These are phyloP conservation scores for Podospora tetraspora DNA, from an alignment of 495 filamentous ascomycete species.

Conservation along the genomic window DNA sequence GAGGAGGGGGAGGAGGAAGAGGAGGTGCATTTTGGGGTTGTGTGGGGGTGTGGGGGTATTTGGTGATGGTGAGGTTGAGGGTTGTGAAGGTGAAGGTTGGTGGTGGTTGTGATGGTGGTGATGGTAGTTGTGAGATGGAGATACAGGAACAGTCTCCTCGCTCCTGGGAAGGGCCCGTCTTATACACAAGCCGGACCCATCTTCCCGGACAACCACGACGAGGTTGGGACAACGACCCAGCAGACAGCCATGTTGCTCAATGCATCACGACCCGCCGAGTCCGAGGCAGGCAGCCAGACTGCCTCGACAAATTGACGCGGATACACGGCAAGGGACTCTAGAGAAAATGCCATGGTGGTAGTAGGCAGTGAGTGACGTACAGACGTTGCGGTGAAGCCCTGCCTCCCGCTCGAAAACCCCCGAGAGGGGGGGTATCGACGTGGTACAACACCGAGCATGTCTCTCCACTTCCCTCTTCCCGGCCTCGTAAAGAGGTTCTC, in stretches of 20 bases:
- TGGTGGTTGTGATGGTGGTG: background rate
- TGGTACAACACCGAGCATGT: background rate
- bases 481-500: background rate
- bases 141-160: background rate
- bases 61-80: background rate
- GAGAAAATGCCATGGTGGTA: background rate
- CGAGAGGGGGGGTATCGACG: background rate
- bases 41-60: background rate
- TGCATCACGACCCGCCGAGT: background rate
- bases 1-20: background rate
- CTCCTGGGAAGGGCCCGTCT: background rate
- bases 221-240: background rate
- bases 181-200: background rate
- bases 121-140: background rate
- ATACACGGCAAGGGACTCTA: background rate
- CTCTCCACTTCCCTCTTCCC: background rate
- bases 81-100: background rate
- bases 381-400: background rate
- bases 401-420: background rate
- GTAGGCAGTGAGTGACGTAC: background rate
- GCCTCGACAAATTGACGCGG: background rate
- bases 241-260: background rate
- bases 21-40: background rate
- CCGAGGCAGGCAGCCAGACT: background rate
- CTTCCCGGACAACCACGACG: background rate